A percentile compares a stretch with the other conserved stretches of the same genome.
These are phyloP conservation scores for Sabuloglossum arenarium DNA, from an alignment of 495 filamentous ascomycete genomes.

Conservation along the genomic window DNA sequence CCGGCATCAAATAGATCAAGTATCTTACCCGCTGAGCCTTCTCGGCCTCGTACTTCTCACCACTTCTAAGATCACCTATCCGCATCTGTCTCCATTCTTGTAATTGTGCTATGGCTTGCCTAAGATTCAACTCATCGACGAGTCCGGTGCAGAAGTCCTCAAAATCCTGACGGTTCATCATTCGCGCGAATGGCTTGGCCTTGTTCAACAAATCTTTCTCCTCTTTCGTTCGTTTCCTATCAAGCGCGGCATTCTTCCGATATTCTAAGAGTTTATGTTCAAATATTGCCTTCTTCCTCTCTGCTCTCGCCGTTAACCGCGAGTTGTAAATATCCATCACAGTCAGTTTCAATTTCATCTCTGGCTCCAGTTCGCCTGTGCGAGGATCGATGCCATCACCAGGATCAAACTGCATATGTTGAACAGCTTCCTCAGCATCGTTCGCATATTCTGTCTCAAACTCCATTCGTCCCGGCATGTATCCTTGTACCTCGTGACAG, in stretches of 20 bases:
- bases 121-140: slow-evolving; percentile 74
- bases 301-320: slow-evolving; percentile 72
- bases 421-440: slow-evolving; percentile 93
- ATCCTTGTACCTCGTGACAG: slow-evolving; percentile 94
- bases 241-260: slow-evolving; percentile 59
- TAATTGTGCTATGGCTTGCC: slow-evolving; percentile 72
- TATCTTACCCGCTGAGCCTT: slow-evolving; percentile 43
- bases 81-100: slow-evolving; percentile 83
- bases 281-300: slow-evolving; percentile 91
- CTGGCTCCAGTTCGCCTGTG: slow-evolving; percentile 71
- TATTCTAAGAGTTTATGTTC: slow-evolving; percentile 89
- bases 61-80: slow-evolving; percentile 62
- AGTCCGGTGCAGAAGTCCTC: slow-evolving; percentile 64
- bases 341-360: slow-evolving; percentile 92
- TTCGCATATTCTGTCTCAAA: slow-evolving; percentile 97
- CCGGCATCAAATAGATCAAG: slow-evolving; percentile 16
- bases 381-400: slow-evolving; percentile 72
- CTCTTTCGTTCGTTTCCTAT: slow-evolving; percentile 93
- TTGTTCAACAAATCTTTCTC: slow-evolving; percentile 79
- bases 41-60: slow-evolving; percentile 89
- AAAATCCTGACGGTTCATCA: slow-evolving; percentile 90
- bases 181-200: slow-evolving; percentile 83
- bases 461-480: slow-evolving; percentile 94
- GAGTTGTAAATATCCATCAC: slow-evolving; percentile 98
- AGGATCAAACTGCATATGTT: slow-evolving; percentile 94